These are phyloP conservation scores for Phytophthora foliorum DNA, from an alignment of 352 stramenopile genomes.

Conservation along the genomic window DNA sequence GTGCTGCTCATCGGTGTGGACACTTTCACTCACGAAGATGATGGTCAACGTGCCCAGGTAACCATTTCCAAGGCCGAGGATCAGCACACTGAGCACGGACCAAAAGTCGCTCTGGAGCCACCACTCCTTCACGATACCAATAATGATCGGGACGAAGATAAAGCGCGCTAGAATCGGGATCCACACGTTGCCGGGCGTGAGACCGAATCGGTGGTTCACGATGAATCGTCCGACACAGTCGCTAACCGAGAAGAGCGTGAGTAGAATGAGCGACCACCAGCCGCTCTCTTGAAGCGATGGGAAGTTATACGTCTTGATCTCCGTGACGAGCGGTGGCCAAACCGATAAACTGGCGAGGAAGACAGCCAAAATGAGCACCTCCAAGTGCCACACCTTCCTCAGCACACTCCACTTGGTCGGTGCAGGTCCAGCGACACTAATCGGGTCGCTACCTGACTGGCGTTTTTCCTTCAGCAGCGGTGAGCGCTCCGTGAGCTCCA, in stretches of 20 bases:
- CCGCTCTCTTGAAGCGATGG: conserved; percentile 69
- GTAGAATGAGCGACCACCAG: conserved; percentile 87
- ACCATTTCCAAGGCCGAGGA: conserved; percentile 84
- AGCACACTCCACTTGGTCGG: conserved; percentile 79
- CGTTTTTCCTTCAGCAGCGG: conserved; percentile 47
- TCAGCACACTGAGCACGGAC: conserved; percentile 72
- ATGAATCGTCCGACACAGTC: conserved; percentile 82
- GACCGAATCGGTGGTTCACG: conserved; percentile 67
- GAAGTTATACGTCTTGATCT: conserved; percentile 87
- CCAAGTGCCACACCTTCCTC: conserved; percentile 69
- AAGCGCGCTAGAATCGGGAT: conserved; percentile 65
- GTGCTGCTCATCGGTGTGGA: conserved; percentile 74
- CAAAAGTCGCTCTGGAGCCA: conserved; percentile 79
- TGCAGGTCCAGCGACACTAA: conserved; percentile 17
- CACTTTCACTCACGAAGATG: conserved; percentile 86
- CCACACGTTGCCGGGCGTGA: conserved; percentile 77
- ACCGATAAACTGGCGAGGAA: conserved; percentile 80
- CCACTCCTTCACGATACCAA: conserved; percentile 74
- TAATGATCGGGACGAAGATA: conserved; percentile 73
- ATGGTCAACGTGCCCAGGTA: conserved; percentile 85
- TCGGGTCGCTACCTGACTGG: conserved; percentile 30
- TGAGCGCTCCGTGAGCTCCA: conserved; percentile 71
- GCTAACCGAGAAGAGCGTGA: conserved; percentile 80
- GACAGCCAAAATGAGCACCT: conserved; percentile 76
- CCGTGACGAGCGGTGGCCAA: conserved; percentile 84